Conservation (phyloP, 805 yeast species). For the Candida argentea region DNA sequence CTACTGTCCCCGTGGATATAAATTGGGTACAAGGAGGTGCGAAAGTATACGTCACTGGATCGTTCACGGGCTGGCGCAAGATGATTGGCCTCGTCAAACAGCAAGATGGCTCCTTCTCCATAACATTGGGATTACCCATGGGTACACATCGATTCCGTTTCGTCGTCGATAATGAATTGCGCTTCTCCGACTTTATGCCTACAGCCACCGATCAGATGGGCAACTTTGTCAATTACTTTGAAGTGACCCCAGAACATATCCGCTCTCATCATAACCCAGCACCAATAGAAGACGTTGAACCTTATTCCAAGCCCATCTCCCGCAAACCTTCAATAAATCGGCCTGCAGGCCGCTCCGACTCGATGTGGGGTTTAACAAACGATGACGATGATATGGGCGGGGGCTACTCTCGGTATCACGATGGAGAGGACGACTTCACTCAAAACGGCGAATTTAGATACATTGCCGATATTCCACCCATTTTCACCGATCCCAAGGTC, state of each 20-base stretch:
- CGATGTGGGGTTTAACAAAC: slow-evolving; percentile 51
- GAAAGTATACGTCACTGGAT: slow-evolving; percentile 92
- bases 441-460: slow-evolving; percentile 25
- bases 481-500: slow-evolving; percentile 74
- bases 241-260: slow-evolving; percentile 43
- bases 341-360: slow-evolving; percentile 36
- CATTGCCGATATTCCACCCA: slow-evolving; percentile 67
- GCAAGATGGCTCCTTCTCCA: slow-evolving; percentile 47
- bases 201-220: slow-evolving; percentile 98
- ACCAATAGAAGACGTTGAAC: too few relatives aligned
- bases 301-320: too few relatives aligned
- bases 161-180: slow-evolving; percentile 85
- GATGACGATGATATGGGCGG: slow-evolving; percentile 79
- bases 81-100: slow-evolving; percentile 76
- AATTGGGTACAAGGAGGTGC: slow-evolving; percentile 96
- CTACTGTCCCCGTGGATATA: slow-evolving; percentile 50
- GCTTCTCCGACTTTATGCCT: slow-evolving; percentile 83
- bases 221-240: slow-evolving; percentile 85
- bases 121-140: slow-evolving; percentile 69
- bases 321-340: slow-evolving; percentile 23
- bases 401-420: slow-evolving; percentile 70
- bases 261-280: slow-evolving; percentile 17
- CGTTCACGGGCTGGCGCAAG: slow-evolving; percentile 96
- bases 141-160: slow-evolving; percentile 92
- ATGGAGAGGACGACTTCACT: slow-evolving; percentile 29